Evolutionary conservation across 345 rosid genomes (phyloP).

Genomic region (Arabis alpina): DNA sequence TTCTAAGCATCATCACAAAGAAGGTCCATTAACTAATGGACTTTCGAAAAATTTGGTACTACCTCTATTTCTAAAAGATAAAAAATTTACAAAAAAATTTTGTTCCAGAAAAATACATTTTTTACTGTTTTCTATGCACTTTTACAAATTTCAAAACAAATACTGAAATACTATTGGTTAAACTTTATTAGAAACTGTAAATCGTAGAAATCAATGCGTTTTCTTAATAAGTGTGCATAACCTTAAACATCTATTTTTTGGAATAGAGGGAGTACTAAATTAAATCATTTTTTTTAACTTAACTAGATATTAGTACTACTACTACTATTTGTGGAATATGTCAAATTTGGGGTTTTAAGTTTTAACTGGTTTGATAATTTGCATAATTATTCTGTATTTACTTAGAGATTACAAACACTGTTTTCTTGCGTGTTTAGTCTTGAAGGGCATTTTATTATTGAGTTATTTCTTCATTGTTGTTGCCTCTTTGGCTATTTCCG

Average conservation of each 20-base stretch:
- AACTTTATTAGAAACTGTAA: too few species aligned
- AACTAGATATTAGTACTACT: background rate
- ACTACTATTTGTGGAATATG: background rate
- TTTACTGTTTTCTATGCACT: too few species aligned
- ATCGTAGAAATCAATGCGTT: too few species aligned
- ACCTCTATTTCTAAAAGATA: too few species aligned
- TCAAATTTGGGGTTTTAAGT: background rate
- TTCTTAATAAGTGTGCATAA: too few species aligned
- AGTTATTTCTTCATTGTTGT: slow-evolving; percentile 35
- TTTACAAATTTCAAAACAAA: too few species aligned
- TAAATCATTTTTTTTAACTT: background rate
- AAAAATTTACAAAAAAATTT: too few species aligned
- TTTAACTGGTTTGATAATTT: background rate
- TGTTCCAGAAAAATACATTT: too few species aligned
- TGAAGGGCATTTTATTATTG: slow-evolving; percentile 9
- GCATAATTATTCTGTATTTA: slow-evolving; percentile 16
- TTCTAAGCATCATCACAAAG: slow-evolving; percentile 36
- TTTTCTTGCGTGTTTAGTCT: slow-evolving; percentile 1
- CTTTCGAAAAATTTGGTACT: slow-evolving; percentile 31
- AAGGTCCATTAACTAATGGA: slow-evolving; percentile 32
- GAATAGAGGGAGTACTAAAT: too few species aligned
- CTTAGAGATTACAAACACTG: slow-evolving; percentile 16
- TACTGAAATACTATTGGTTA: too few species aligned
- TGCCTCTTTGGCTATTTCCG: slow-evolving; percentile 42
- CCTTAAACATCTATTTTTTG: too few species aligned